Conservation (phyloP, 2,329 filamentous ascomycete genomes). For the Cladophialophora chaetospira region DNA sequence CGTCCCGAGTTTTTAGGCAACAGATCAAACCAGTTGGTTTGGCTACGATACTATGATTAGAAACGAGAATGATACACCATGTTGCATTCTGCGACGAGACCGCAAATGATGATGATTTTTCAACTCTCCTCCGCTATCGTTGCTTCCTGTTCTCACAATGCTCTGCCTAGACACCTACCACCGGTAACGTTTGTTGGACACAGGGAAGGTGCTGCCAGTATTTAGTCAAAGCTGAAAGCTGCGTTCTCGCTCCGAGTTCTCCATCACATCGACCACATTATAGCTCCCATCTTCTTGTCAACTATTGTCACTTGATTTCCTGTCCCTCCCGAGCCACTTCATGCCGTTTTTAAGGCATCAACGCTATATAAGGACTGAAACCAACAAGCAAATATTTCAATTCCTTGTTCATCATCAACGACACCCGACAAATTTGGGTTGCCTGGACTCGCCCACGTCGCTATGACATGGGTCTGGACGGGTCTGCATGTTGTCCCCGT, state of each 20-base stretch:
- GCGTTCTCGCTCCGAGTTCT: background rate
- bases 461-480: no score
- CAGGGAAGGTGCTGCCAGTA: background rate
- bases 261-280: background rate
- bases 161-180: background rate
- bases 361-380: no score
- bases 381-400: no score
- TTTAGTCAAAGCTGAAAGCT: background rate
- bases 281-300: background rate
- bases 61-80: slow-evolving; percentile 3
- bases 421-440: no score
- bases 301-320: no score
- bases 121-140: background rate
- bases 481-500: no score
- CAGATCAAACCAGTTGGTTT: slow-evolving; percentile 1
- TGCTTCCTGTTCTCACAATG: background rate
- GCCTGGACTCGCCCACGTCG: no score
- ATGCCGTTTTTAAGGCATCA: no score
- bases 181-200: background rate
- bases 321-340: no score
- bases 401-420: no score
- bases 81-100: background rate
- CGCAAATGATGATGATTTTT: background rate
- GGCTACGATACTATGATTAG: slow-evolving; percentile 8
- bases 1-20: background rate